Conservation (phyloP, 2,329 filamentous ascomycete species). For the Exophiala lecanii-corni region DNA sequence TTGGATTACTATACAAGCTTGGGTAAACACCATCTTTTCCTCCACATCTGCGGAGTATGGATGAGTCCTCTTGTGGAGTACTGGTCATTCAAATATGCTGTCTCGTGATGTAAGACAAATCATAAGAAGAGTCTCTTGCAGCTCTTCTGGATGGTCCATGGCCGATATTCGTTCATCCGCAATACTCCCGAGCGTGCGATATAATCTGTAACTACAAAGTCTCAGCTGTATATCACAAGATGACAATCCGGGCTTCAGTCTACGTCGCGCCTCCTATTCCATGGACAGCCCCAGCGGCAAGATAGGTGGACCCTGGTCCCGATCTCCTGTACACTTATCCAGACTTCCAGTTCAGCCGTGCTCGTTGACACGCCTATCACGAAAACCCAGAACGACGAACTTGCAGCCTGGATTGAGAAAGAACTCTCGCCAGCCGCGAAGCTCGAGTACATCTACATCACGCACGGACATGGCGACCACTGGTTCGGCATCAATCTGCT, state of each 20-base stretch:
- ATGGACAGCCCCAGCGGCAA: constrained; percentile 11
- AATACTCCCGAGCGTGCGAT: too few relatives aligned
- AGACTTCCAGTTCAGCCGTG: constrained; percentile 31
- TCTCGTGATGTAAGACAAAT: too few relatives aligned
- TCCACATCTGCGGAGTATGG: too few relatives aligned
- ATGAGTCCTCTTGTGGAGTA: too few relatives aligned
- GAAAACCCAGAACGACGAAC: constrained; percentile 29
- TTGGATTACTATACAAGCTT: too few relatives aligned
- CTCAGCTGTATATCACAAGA: too few relatives aligned
- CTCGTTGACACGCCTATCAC: constrained; percentile 37
- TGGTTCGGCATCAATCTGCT: constrained; percentile 35
- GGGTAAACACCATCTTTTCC: too few relatives aligned
- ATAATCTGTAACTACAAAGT: too few relatives aligned
- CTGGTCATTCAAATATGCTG: too few relatives aligned
- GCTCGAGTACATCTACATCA: constrained; percentile 38
- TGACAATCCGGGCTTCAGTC: constrained; percentile 14
- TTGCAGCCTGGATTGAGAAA: constrained; percentile 36
- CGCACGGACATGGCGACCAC: constrained; percentile 42
- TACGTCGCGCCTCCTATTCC: constrained; percentile 18
- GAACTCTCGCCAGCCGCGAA: constrained; percentile 23
- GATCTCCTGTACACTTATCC: constrained; percentile 27
- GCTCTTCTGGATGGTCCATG: too few relatives aligned
- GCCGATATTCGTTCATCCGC: too few relatives aligned
- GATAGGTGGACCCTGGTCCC: constrained; percentile 11
- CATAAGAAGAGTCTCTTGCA: too few relatives aligned